Evolutionary conservation across 495 filamentous ascomycete species (phyloP).

Genomic region (Annulohypoxylon maeteangense): DNA sequence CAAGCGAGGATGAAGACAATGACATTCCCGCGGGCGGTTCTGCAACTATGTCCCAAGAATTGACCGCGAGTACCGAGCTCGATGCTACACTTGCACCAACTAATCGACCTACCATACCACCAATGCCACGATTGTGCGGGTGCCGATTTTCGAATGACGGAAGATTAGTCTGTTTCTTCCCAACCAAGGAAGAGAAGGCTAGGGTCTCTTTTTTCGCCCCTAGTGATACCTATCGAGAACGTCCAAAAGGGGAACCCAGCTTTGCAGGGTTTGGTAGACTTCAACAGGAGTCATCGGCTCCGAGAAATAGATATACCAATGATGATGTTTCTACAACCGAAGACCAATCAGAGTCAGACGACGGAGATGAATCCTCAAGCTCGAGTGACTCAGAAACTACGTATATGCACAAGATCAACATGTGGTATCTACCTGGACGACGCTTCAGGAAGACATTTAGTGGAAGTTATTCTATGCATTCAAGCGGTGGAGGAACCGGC

Average conservation of each 20-base stretch:
- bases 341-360: conserved; percentile 66
- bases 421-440: conserved; percentile 59
- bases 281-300: conserved; percentile 59
- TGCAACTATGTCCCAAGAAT: conserved; percentile 65
- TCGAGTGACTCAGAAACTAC: conserved; percentile 79
- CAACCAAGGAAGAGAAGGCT: conserved; percentile 79
- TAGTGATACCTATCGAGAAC: conserved; percentile 68
- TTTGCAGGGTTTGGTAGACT: conserved; percentile 93
- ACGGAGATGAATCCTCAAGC: conserved; percentile 70
- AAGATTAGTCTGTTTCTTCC: conserved; percentile 86
- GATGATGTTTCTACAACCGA: conserved; percentile 63
- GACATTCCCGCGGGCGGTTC: conserved; percentile 64
- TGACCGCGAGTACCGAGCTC: conserved; percentile 61
- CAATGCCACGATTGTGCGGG: conserved; percentile 77
- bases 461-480: conserved; percentile 59
- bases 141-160: conserved; percentile 82
- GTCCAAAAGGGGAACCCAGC: conserved; percentile 71
- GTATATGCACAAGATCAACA: conserved; percentile 62
- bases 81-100: conserved; percentile 64
- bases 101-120: conserved; percentile 79
- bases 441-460: conserved; percentile 59
- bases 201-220: conserved; percentile 68
- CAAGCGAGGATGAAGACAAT: conserved; percentile 87
- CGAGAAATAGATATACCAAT: conserved; percentile 58
- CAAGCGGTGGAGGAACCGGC: conserved; percentile 62